Conservation (phyloP, 345 rosid genomes). For the Capsella bursapastoris region DNA sequence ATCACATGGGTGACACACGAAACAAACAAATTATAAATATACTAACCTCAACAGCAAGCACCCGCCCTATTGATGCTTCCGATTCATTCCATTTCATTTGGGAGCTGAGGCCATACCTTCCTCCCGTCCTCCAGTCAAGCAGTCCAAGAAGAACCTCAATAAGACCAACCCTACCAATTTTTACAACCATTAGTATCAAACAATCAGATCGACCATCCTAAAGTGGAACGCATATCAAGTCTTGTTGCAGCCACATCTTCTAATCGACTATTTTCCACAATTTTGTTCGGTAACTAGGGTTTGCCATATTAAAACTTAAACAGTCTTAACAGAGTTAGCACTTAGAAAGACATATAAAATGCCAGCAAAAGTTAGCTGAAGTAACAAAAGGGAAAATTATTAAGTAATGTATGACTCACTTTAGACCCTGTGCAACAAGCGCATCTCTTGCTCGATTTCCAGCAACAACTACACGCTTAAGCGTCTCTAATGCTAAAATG, state of each 20-base stretch:
- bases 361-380: neutral
- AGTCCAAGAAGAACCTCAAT: slow-evolving; percentile 95
- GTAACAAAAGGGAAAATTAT: neutral
- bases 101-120: slow-evolving; percentile 81
- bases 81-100: slow-evolving; percentile 99
- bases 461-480: slow-evolving; percentile 94
- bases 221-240: slow-evolving; percentile 7
- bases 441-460: slow-evolving; percentile 99
- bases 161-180: slow-evolving; percentile 79
- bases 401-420: slow-evolving; percentile 54
- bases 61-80: slow-evolving; percentile 97
- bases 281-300: neutral
- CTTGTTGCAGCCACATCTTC: neutral
- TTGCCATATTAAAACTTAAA: neutral
- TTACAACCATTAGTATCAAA: slow-evolving; percentile 5
- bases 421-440: slow-evolving; percentile 97
- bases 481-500: slow-evolving; percentile 95
- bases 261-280: neutral
- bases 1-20: neutral
- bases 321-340: neutral
- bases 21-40: neutral
- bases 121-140: slow-evolving; percentile 98
- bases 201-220: neutral
- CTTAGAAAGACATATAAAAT: neutral
- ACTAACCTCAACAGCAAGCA: slow-evolving; percentile 93